Evolutionary conservation across 176 grass and related monocot genomes (phyloP).

Genomic region (Oryza meyeriana): DNA sequence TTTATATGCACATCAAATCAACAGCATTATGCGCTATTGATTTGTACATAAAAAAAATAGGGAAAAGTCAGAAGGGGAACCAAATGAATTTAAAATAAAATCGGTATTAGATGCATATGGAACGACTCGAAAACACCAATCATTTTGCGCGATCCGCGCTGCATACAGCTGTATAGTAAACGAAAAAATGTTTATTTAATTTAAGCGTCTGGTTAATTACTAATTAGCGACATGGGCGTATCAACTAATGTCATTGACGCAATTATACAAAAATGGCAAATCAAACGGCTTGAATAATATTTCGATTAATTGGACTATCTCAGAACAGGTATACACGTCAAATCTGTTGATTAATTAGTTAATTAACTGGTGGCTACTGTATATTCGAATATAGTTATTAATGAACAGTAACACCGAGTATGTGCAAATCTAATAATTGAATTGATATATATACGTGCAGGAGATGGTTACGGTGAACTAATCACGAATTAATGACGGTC

Average conservation of each 20-base stretch:
- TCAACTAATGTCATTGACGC: not conserved
- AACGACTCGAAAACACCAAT: not conserved
- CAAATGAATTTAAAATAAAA: not conserved
- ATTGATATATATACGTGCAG: no score
- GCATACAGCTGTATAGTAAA: not conserved
- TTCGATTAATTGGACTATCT: not conserved
- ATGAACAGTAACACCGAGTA: no score
- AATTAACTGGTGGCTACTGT: not conserved
- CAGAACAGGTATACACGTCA: not conserved
- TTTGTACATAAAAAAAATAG: not conserved
- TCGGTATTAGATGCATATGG: not conserved
- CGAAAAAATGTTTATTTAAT: not conserved
- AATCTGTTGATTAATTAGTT: not conserved
- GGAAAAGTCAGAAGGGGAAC: not conserved
- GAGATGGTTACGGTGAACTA: not conserved
- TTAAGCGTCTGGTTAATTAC: not conserved
- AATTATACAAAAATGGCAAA: not conserved
- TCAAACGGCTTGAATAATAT: not conserved
- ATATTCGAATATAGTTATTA: not conserved
- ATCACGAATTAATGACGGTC: not conserved
- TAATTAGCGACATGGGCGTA: not conserved
- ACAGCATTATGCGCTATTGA: not conserved
- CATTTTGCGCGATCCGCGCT: not conserved
- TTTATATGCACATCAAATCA: conserved; percentile 4
- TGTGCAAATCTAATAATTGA: no score